A percentile compares a stretch with the other conserved stretches of the same genome.
These are phyloP conservation scores for Aspergillus asperescens DNA, from an alignment of 495 filamentous ascomycete species.

Conservation along the genomic window DNA sequence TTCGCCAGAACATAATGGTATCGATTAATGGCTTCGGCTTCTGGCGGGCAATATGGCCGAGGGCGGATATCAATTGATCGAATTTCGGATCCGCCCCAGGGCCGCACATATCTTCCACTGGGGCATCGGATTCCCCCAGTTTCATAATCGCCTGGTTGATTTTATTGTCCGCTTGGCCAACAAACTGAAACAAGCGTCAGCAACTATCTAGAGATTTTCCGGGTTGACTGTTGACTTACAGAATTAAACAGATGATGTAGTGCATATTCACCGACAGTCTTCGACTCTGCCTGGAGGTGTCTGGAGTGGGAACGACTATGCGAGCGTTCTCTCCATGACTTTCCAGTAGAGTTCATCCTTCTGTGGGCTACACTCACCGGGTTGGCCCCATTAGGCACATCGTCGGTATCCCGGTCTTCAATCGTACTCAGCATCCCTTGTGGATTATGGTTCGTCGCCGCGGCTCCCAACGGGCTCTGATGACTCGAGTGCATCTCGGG, in stretches of 20 bases:
- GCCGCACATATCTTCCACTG: constrained; percentile 84
- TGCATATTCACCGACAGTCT: constrained; percentile 93
- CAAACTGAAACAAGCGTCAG: constrained; percentile 40
- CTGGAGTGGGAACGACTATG: constrained; percentile 83
- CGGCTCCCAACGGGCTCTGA: constrained; percentile 21
- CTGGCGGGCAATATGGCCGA: constrained; percentile 87
- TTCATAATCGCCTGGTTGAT: constrained; percentile 76
- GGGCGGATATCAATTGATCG: constrained; percentile 87
- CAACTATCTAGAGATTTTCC: neutral
- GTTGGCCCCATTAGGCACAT: constrained; percentile 18
- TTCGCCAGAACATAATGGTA: constrained; percentile 95
- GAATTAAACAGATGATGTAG: constrained; percentile 94
- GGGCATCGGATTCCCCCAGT: constrained; percentile 67
- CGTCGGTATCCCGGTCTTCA: constrained; percentile 34
- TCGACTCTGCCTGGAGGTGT: constrained; percentile 66
- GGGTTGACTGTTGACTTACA: constrained; percentile 40
- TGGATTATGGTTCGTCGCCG: constrained; percentile 20
- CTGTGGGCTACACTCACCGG: constrained; percentile 29
- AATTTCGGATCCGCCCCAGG: constrained; percentile 84
- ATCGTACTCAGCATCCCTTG: constrained; percentile 37
- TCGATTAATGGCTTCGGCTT: constrained; percentile 96
- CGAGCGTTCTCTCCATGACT: constrained; percentile 60
- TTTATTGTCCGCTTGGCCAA: constrained; percentile 85
- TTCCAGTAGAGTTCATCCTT: constrained; percentile 51
- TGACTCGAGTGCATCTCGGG: constrained; percentile 27